Percentiles rank a stretch among this genome's conserved stretches.
phyloP scores from a whole-genome alignment of 495 filamentous ascomycete genomes.

The Penicillium fimorum region DNA sequence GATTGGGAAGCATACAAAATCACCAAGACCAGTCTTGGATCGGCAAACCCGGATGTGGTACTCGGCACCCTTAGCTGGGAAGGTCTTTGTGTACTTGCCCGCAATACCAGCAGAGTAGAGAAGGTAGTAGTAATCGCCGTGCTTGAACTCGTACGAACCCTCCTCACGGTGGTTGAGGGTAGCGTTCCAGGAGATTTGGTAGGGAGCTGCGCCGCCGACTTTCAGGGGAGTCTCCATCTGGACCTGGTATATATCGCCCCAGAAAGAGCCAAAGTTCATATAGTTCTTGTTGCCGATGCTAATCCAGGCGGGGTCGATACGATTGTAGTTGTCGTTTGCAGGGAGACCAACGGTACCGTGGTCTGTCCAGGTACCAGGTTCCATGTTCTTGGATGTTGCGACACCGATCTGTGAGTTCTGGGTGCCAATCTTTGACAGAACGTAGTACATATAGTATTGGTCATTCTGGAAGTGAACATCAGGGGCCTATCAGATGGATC shows the following conservation, averaged over 20 bases:
- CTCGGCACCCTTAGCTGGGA: conserved; percentile 57
- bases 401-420: conserved; percentile 65
- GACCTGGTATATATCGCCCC: conserved; percentile 65
- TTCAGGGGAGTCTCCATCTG: conserved; percentile 48
- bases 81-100: conserved; percentile 51
- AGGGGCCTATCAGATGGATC: conserved; percentile 52
- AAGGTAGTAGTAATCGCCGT: conserved; percentile 61
- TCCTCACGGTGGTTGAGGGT: conserved; percentile 57
- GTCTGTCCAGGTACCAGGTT: conserved; percentile 59
- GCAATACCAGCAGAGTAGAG: conserved; percentile 64
- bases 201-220: conserved; percentile 32
- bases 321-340: conserved; percentile 58
- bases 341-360: conserved; percentile 50
- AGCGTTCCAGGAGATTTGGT: conserved; percentile 56
- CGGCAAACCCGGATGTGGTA: conserved; percentile 68
- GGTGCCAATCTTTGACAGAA: conserved; percentile 62
- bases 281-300: conserved; percentile 44
- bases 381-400: conserved; percentile 61
- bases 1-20: conserved; percentile 47
- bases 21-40: conserved; percentile 48
- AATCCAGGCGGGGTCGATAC: conserved; percentile 68
- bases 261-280: conserved; percentile 70
- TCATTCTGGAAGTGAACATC: conserved; percentile 56
- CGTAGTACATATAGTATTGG: conserved; percentile 72
- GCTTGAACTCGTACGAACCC: conserved; percentile 55